Evolutionary conservation across 805 yeast genomes (phyloP).

Genomic region (Candida railenensis): DNA sequence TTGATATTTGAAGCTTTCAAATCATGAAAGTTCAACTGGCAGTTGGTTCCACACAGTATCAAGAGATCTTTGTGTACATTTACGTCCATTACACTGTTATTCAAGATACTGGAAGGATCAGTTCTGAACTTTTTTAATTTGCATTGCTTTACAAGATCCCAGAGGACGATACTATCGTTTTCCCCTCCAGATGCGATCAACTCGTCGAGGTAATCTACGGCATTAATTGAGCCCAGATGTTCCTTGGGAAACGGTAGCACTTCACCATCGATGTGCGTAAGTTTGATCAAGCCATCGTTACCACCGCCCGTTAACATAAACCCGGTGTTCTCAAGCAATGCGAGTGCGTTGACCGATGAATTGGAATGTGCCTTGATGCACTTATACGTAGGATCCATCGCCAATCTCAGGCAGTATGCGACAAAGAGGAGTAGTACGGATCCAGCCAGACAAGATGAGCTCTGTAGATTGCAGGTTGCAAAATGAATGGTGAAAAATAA

Average conservation of each 20-base stretch:
- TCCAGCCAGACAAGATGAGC: no score
- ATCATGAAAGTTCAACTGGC: conserved; percentile 23
- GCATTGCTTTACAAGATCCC: conserved; percentile 19
- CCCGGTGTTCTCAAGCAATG: conserved; percentile 12
- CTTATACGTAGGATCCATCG: neutral
- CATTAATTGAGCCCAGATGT: conserved; percentile 17
- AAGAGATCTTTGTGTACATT: conserved; percentile 16
- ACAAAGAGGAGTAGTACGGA: no score
- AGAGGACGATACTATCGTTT: conserved; percentile 14
- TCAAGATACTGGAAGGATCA: conserved; percentile 3
- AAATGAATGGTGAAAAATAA: neutral
- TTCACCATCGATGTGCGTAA: conserved; percentile 11
- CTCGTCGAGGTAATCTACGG: conserved; percentile 13
- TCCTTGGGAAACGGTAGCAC: conserved; percentile 13
- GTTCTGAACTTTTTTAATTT: conserved; percentile 9
- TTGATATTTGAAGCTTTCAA: conserved; percentile 9
- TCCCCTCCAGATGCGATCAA: conserved; percentile 14
- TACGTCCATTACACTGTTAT: conserved; percentile 20
- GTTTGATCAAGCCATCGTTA: conserved; percentile 15
- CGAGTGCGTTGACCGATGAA: conserved; percentile 18
- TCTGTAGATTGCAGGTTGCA: no score
- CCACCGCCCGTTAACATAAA: conserved; percentile 23
- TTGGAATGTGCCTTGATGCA: conserved; percentile 10
- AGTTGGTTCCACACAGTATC: conserved; percentile 25
- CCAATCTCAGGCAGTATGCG: neutral